A percentile compares a stretch with the other conserved stretches of the same genome.
Conservation (phyloP, 2,329 filamentous ascomycete species). For the Clonostachys rhizophaga region DNA sequence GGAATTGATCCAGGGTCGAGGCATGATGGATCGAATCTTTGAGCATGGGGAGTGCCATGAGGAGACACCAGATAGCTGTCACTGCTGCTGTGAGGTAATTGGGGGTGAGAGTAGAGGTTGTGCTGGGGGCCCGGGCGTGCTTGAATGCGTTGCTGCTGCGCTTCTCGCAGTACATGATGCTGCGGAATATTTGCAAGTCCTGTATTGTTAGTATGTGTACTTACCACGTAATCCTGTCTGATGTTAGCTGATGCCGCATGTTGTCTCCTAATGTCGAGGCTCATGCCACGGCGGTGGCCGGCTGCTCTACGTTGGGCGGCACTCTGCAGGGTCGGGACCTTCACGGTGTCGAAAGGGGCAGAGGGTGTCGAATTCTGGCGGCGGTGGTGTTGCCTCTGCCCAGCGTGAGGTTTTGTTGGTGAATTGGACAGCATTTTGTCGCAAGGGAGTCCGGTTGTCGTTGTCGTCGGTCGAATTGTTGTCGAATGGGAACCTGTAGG, state of each 20-base stretch:
- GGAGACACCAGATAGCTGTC: slow-evolving; percentile 52
- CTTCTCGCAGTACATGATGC: slow-evolving; percentile 76
- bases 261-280: slow-evolving; percentile 61
- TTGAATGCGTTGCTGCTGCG: slow-evolving; percentile 77
- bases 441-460: slow-evolving; percentile 56
- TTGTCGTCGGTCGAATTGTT: slow-evolving; percentile 45
- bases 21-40: slow-evolving; percentile 45
- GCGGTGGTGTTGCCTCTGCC: slow-evolving; percentile 55
- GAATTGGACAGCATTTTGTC: slow-evolving; percentile 1
- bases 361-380: slow-evolving; percentile 84
- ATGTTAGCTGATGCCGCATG: slow-evolving; percentile 33
- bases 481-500: slow-evolving; percentile 44
- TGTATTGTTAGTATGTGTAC: slow-evolving; percentile 49
- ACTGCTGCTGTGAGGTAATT: not conserved
- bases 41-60: slow-evolving; percentile 47
- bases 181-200: slow-evolving; percentile 55
- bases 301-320: slow-evolving; percentile 23
- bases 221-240: slow-evolving; percentile 32
- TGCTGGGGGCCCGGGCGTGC: slow-evolving; percentile 63
- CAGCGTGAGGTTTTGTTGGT: slow-evolving; percentile 49
- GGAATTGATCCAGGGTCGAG: slow-evolving; percentile 32
- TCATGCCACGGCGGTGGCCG: slow-evolving; percentile 77
- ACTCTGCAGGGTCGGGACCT: slow-evolving; percentile 47
- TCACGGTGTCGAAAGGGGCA: slow-evolving; percentile 72
- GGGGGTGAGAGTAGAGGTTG: not conserved